A percentile compares a stretch with the other conserved stretches of the same genome.
These are phyloP conservation scores for Cladosporium colombiae DNA, from an alignment of 2,329 filamentous ascomycete genomes.

Conservation along the genomic window DNA sequence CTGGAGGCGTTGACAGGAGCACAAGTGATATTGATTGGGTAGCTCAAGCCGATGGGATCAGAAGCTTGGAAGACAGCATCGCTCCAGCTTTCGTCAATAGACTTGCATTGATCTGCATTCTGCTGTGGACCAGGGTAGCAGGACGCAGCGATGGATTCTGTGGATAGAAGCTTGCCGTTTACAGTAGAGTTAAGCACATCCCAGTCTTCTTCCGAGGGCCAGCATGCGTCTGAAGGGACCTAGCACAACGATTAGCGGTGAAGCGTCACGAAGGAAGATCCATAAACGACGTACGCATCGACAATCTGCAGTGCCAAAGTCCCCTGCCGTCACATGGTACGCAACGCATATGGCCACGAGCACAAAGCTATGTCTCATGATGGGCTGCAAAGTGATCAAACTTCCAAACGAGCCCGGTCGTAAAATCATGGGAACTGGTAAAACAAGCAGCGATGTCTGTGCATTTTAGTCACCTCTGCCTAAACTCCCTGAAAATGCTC, in stretches of 20 bases:
- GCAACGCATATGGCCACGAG: background rate
- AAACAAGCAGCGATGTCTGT: slow-evolving; percentile 2
- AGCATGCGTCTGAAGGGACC: slow-evolving; percentile 35
- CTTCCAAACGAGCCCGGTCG: background rate
- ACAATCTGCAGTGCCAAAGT: background rate
- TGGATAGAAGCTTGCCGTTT: slow-evolving; percentile 38
- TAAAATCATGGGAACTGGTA: background rate
- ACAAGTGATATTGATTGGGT: slow-evolving; percentile 34
- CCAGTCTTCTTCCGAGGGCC: slow-evolving; percentile 37
- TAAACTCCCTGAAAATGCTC: background rate
- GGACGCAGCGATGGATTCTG: slow-evolving; percentile 36
- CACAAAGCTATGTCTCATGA: slow-evolving; percentile 10
- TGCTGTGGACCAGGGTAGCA: slow-evolving; percentile 39
- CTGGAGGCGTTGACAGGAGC: slow-evolving; percentile 30
- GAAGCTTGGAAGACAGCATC: slow-evolving; percentile 33
- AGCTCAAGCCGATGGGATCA: slow-evolving; percentile 33
- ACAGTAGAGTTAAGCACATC: slow-evolving; percentile 38
- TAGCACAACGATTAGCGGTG: background rate
- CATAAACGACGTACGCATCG: slow-evolving; percentile 8
- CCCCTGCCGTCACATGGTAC: background rate
- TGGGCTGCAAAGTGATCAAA: background rate
- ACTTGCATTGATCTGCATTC: slow-evolving; percentile 30
- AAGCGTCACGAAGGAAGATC: background rate
- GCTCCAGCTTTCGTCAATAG: slow-evolving; percentile 31
- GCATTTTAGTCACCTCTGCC: slow-evolving; percentile 6